A percentile compares a stretch with the other conserved stretches of the same genome.
Conservation (phyloP, 2,329 filamentous ascomycete genomes). For the Hymenoscyphus infarciens region DNA sequence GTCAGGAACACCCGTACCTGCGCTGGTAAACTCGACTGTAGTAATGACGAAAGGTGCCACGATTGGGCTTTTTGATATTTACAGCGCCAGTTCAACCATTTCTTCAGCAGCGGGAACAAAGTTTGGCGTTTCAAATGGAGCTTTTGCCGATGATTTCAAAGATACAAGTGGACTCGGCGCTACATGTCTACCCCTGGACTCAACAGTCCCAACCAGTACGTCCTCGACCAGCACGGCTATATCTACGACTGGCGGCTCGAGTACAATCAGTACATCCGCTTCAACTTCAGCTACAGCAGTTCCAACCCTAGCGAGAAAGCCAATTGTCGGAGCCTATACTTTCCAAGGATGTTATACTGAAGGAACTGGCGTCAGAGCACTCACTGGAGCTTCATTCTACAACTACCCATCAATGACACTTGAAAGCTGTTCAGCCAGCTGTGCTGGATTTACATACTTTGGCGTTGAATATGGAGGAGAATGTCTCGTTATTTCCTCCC, state of each 20-base stretch:
- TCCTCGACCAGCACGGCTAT: slow-evolving; percentile 2
- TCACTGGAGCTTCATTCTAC: slow-evolving; percentile 20
- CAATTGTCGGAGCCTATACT: slow-evolving; percentile 24
- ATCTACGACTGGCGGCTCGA: not conserved
- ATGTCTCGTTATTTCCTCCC: slow-evolving; percentile 21
- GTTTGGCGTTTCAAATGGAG: slow-evolving; percentile 28
- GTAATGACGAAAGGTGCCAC: slow-evolving; percentile 26
- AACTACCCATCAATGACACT: slow-evolving; percentile 33
- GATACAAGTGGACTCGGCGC: slow-evolving; percentile 43
- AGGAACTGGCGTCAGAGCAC: slow-evolving; percentile 19
- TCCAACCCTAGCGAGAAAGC: slow-evolving; percentile 24
- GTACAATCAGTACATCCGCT: slow-evolving; percentile 8
- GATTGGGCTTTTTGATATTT: slow-evolving; percentile 28
- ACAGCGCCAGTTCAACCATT: slow-evolving; percentile 24
- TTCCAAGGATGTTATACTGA: slow-evolving; percentile 30
- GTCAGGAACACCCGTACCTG: slow-evolving; percentile 23
- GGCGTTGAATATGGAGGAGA: slow-evolving; percentile 40
- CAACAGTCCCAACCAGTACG: slow-evolving; percentile 7
- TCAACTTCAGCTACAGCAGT: slow-evolving; percentile 17
- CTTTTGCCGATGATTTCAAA: slow-evolving; percentile 47
- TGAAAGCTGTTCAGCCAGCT: slow-evolving; percentile 33
- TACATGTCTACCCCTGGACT: slow-evolving; percentile 41
- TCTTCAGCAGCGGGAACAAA: slow-evolving; percentile 22
- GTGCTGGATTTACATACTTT: slow-evolving; percentile 35
- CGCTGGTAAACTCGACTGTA: slow-evolving; percentile 18